A percentile compares a stretch with the other conserved stretches of the same genome.
Conservation (phyloP, 208 protist species). For the Acanthamoeba royreba region DNA sequence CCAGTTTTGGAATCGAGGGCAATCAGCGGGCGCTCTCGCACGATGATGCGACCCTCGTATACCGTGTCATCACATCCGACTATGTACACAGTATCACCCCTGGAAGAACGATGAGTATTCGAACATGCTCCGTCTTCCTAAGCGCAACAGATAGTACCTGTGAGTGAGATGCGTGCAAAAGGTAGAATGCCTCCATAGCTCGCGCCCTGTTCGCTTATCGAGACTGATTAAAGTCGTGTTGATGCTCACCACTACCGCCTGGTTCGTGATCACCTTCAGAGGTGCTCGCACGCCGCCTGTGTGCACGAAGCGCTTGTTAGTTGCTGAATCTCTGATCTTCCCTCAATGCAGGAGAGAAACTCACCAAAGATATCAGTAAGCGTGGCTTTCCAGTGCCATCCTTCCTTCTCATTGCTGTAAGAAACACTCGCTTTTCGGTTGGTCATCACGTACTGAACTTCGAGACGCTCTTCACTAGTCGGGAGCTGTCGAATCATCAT, state of each 20-base stretch:
- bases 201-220: not conserved
- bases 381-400: not conserved
- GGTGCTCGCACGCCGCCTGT: not conserved
- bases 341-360: too few species aligned
- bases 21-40: constrained; percentile 7
- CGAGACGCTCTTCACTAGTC: not conserved
- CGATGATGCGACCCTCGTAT: constrained; percentile 15
- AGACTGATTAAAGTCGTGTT: not conserved
- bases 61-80: not conserved
- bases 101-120: too few species aligned
- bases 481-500: not conserved
- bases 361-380: not conserved
- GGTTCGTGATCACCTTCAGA: not conserved
- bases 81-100: not conserved
- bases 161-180: constrained; percentile 7
- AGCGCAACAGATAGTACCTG: too few species aligned
- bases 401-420: not conserved
- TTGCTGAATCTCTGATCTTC: too few species aligned
- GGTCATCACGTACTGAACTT: too few species aligned
- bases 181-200: not conserved
- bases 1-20: not conserved
- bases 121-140: too few species aligned
- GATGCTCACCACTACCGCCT: not conserved
- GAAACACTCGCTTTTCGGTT: not conserved
- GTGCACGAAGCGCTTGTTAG: too few species aligned